phyloP scores from a whole-genome alignment of 129 eudicot species.

The Pulicaria dysenterica region DNA sequence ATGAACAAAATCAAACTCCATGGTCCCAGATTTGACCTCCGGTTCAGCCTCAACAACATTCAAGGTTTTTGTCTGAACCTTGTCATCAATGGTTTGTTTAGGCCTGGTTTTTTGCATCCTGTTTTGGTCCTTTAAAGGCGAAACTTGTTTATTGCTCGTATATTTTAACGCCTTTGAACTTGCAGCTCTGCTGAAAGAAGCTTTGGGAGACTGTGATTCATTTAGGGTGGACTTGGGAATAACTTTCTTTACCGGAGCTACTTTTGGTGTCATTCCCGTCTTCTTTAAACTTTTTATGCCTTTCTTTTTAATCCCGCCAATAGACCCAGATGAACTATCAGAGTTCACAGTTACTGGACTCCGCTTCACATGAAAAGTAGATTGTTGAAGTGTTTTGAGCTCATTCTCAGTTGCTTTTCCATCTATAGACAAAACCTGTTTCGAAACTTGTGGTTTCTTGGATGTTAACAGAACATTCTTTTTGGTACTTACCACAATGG shows the following conservation, averaged over 20 bases:
- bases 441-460: constrained; percentile 33
- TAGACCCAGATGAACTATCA: constrained; percentile 31
- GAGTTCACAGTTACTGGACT: constrained; percentile 36
- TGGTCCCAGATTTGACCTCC: constrained; percentile 17
- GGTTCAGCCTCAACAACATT: constrained; percentile 41
- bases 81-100: constrained; percentile 29
- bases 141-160: constrained; percentile 31
- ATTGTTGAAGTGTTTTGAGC: constrained; percentile 30
- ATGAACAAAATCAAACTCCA: constrained; percentile 15
- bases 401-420: constrained; percentile 32
- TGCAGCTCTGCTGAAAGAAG: constrained; percentile 33
- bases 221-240: constrained; percentile 21
- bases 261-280: constrained; percentile 26
- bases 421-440: not conserved
- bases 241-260: constrained; percentile 35
- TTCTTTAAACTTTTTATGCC: constrained; percentile 28
- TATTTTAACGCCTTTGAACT: constrained; percentile 39
- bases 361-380: constrained; percentile 34
- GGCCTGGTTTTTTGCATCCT: constrained; percentile 30
- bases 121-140: constrained; percentile 51
- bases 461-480: constrained; percentile 38
- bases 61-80: constrained; percentile 46
- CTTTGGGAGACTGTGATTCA: constrained; percentile 35
- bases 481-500: constrained; percentile 48
- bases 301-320: constrained; percentile 34